These are phyloP conservation scores for Eucalyptus brandiana DNA, from an alignment of 345 rosid genomes.

Conservation along the genomic window DNA sequence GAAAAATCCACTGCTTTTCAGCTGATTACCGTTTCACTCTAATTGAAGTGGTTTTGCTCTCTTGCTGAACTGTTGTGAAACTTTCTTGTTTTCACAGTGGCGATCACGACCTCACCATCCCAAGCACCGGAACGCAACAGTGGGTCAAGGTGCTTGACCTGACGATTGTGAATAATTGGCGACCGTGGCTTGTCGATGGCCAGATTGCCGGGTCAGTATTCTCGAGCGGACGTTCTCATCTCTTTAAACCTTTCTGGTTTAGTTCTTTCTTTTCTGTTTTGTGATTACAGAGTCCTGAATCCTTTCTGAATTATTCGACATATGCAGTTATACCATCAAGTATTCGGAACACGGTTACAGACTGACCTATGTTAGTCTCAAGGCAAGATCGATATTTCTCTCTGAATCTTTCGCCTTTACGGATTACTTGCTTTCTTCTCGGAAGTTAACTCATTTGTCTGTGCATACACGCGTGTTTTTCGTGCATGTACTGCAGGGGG, in stretches of 20 bases:
- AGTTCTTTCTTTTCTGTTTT: neutral
- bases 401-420: neutral
- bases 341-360: neutral
- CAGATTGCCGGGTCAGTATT: constrained; percentile 14
- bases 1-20: neutral
- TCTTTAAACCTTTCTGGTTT: neutral
- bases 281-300: neutral
- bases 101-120: constrained; percentile 13
- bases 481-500: neutral
- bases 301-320: neutral
- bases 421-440: neutral
- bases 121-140: constrained; percentile 3
- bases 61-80: neutral
- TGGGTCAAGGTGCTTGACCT: constrained; percentile 16
- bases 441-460: neutral
- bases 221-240: neutral
- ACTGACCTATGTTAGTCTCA: constrained; percentile 15
- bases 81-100: constrained; percentile 3
- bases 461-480: neutral
- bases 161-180: constrained; percentile 2
- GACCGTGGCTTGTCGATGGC: constrained; percentile 9
- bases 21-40: neutral
- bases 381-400: neutral
- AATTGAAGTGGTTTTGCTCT: neutral
- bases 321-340: constrained; percentile 11